Percentiles rank a stretch among this genome's conserved stretches.
Evolutionary conservation across 164 flowering plant species (phyloP).

Genomic region (Berberis thunbergii): DNA sequence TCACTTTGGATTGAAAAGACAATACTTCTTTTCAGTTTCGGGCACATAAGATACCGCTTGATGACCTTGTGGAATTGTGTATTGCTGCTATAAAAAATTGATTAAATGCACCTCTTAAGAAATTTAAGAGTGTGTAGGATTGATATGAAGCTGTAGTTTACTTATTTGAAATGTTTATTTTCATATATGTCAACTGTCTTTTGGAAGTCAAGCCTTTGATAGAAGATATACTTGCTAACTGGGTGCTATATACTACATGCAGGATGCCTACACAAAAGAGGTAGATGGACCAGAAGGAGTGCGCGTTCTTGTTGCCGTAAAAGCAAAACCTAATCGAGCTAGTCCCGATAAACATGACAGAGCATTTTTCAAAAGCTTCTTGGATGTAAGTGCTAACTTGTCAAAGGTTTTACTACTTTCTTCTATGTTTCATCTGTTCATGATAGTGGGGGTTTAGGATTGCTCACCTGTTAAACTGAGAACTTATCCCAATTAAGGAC

Average conservation of each 20-base stretch:
- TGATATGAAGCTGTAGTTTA: too few relatives aligned
- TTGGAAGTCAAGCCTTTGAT: not conserved
- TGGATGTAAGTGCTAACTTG: slow-evolving; percentile 50
- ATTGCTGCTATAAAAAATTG: too few relatives aligned
- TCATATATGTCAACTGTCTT: too few relatives aligned
- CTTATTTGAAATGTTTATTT: too few relatives aligned
- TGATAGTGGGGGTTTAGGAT: not conserved
- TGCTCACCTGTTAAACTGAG: too few relatives aligned
- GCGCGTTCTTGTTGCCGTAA: slow-evolving; percentile 68
- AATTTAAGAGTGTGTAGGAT: too few relatives aligned
- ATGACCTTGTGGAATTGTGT: too few relatives aligned
- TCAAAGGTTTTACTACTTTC: not conserved
- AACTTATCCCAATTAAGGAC: not conserved
- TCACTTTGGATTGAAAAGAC: too few relatives aligned
- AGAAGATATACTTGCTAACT: slow-evolving; percentile 1
- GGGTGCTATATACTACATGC: slow-evolving; percentile 6
- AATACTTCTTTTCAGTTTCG: too few relatives aligned
- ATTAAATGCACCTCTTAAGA: too few relatives aligned
- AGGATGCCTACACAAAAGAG: slow-evolving; percentile 93
- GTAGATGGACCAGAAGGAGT: slow-evolving; percentile 50
- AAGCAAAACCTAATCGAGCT: slow-evolving; percentile 64
- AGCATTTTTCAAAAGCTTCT: slow-evolving; percentile 60
- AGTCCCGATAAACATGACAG: slow-evolving; percentile 41
- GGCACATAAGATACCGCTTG: too few relatives aligned
- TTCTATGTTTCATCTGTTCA: not conserved